phyloP scores from a whole-genome alignment of 2,329 filamentous ascomycete species.

The Microdochium bolleyi region DNA sequence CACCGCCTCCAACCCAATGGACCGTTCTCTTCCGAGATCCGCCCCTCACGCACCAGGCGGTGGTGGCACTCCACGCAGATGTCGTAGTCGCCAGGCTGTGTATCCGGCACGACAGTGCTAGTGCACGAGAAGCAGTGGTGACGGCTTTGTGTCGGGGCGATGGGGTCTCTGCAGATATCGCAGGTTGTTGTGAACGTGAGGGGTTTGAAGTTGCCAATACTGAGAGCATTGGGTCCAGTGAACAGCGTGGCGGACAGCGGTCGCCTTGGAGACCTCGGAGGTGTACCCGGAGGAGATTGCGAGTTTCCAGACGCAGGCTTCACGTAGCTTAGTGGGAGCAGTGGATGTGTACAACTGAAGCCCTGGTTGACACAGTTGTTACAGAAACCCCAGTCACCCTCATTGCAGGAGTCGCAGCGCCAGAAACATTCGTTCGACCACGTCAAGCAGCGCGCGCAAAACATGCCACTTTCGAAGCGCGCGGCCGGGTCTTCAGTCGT shows the following conservation, averaged over 20 bases:
- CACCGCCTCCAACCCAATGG: slow-evolving; percentile 78
- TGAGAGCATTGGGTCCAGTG: slow-evolving; percentile 34
- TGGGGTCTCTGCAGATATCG: slow-evolving; percentile 67
- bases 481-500: slow-evolving; percentile 60
- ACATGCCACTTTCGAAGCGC: slow-evolving; percentile 70
- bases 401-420: slow-evolving; percentile 81
- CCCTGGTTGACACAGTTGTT: slow-evolving; percentile 80
- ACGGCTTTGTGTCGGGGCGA: slow-evolving; percentile 59
- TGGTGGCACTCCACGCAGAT: slow-evolving; percentile 75
- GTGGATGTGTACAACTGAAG: slow-evolving; percentile 69
- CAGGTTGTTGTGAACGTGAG: slow-evolving; percentile 69
- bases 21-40: slow-evolving; percentile 69
- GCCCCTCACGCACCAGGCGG: slow-evolving; percentile 51
- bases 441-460: slow-evolving; percentile 68
- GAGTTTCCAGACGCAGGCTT: slow-evolving; percentile 19
- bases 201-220: slow-evolving; percentile 52
- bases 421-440: slow-evolving; percentile 82
- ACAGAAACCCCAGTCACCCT: slow-evolving; percentile 93
- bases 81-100: slow-evolving; percentile 69
- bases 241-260: slow-evolving; percentile 38
- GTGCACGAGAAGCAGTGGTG: slow-evolving; percentile 77
- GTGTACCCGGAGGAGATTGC: slow-evolving; percentile 26
- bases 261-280: slow-evolving; percentile 30
- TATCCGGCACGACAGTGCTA: slow-evolving; percentile 35
- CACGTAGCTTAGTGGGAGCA: slow-evolving; percentile 67